Evolutionary conservation across 169 alveolate species (phyloP).

Genomic region (Plasmodium sp.): DNA sequence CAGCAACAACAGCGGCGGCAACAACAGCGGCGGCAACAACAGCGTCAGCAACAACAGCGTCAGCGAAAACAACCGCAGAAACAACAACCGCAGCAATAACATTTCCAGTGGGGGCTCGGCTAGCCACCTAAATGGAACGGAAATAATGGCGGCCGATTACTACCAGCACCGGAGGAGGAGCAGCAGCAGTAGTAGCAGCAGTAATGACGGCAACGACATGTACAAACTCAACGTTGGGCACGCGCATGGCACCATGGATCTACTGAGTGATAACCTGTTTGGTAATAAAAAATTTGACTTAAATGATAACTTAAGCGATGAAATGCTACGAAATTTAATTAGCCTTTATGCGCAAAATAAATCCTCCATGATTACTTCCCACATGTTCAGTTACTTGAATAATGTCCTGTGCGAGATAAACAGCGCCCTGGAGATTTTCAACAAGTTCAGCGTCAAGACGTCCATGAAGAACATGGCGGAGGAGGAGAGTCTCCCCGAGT

Average conservation of each 20-base stretch:
- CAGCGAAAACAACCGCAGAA: neutral
- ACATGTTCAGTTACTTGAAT: conserved; percentile 54
- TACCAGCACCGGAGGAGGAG: neutral
- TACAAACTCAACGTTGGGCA: neutral
- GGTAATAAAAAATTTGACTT: conserved; percentile 1
- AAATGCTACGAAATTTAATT: conserved; percentile 58
- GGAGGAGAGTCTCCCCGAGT: neutral
- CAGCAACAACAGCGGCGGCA: too few relatives aligned
- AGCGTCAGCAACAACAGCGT: neutral
- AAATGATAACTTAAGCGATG: conserved; percentile 64
- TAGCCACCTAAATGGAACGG: neutral
- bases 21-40: neutral
- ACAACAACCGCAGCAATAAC: neutral
- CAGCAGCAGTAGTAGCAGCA: neutral
- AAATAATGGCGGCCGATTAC: neutral
- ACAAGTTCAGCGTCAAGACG: conserved; percentile 36
- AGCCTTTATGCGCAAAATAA: conserved; percentile 62
- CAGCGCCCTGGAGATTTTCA: conserved; percentile 55
- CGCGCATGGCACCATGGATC: neutral
- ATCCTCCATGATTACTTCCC: conserved; percentile 71
- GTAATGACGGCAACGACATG: neutral
- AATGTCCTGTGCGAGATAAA: conserved; percentile 68
- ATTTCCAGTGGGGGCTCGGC: neutral
- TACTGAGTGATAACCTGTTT: neutral
- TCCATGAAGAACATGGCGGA: conserved; percentile 24